Evolutionary conservation across 306 rosid species (phyloP).

Genomic region (Arachis hypogaea): DNA sequence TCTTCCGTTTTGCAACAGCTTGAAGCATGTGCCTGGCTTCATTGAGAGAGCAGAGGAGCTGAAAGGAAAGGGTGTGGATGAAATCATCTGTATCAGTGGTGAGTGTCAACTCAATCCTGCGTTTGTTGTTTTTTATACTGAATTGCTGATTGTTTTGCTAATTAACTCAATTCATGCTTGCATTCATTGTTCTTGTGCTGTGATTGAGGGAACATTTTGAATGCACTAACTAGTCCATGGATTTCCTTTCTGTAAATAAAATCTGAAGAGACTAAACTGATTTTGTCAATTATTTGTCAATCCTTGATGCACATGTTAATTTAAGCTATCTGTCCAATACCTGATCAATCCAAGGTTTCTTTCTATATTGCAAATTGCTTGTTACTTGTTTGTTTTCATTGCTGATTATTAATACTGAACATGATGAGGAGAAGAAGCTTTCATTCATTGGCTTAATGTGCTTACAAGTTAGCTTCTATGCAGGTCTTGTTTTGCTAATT

Average conservation of each 20-base stretch:
- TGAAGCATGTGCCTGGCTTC: conserved; percentile 89
- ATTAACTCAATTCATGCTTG: conserved; percentile 1
- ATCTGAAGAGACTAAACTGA: neutral
- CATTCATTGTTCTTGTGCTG: neutral
- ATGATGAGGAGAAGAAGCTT: neutral
- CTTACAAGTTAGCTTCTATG: neutral
- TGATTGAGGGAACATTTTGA: neutral
- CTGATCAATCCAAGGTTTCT: neutral
- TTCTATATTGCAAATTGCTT: neutral
- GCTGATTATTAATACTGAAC: neutral
- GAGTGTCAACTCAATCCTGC: neutral
- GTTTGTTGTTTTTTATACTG: neutral
- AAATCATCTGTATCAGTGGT: conserved; percentile 76
- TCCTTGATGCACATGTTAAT: neutral
- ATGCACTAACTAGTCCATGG: neutral
- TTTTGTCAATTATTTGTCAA: neutral
- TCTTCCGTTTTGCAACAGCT: conserved; percentile 42
- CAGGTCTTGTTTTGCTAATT: neutral
- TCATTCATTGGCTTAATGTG: conserved; percentile 3
- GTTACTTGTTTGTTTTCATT: conserved; percentile 7
- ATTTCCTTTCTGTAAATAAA: neutral
- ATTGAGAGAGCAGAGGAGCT: conserved; percentile 74
- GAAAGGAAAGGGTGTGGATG: conserved; percentile 79
- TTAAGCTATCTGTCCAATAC: neutral
- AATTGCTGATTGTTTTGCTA: neutral